Conservation (phyloP, 2,329 filamentous ascomycete genomes). For the Talaromyces verruculosus region DNA sequence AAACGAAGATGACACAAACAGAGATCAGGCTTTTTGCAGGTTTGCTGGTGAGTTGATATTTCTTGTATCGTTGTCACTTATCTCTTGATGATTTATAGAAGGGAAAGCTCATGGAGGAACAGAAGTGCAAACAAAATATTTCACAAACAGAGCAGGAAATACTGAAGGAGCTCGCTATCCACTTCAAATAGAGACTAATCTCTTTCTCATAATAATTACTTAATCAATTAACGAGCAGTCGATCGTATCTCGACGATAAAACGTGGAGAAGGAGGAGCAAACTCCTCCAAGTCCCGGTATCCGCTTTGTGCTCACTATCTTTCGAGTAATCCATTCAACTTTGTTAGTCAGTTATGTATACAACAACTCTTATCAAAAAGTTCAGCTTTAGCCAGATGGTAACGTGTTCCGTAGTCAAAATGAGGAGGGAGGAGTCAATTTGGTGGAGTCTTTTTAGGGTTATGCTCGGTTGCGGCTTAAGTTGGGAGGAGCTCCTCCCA, state of each 20-base stretch:
- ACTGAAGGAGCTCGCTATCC: not conserved
- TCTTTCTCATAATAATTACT: not conserved
- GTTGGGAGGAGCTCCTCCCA: constrained; percentile 29
- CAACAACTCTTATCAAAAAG: not conserved
- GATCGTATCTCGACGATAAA: not conserved
- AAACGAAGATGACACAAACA: not conserved
- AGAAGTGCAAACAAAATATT: not conserved
- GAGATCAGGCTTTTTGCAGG: not conserved
- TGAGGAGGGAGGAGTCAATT: not conserved
- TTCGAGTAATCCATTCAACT: not conserved
- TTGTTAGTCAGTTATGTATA: not conserved
- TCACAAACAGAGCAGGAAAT: not conserved
- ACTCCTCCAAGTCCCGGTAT: not conserved
- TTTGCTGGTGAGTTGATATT: not conserved
- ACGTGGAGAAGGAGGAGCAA: not conserved
- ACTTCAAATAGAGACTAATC: not conserved
- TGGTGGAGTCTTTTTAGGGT: not conserved
- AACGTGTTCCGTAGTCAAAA: not conserved
- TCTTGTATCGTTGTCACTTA: not conserved
- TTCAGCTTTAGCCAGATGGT: not conserved
- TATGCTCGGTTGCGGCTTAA: not conserved
- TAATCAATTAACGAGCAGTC: not conserved
- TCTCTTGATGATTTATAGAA: not conserved
- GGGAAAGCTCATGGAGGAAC: not conserved
- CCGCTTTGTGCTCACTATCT: not conserved